Evolutionary conservation across 169 alveolate genomes (phyloP).

Genomic region (Plasmodium chabaudi): DNA sequence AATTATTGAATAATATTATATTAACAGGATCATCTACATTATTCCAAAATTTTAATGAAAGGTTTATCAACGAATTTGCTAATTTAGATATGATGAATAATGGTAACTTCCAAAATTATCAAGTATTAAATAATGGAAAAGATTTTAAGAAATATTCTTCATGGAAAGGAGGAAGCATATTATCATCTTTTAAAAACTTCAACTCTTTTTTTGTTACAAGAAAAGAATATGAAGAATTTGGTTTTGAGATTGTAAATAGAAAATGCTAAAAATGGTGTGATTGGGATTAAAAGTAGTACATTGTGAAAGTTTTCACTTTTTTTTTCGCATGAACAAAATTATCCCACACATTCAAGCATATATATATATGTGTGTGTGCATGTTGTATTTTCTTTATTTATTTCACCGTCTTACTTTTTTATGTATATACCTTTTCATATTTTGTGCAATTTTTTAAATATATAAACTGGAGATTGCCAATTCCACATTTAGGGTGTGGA

Average conservation of each 20-base stretch:
- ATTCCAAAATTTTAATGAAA: conserved; percentile 35
- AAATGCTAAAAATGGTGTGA: conserved; percentile 9
- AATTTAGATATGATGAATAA: conserved; percentile 13
- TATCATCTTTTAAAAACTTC: conserved; percentile 58
- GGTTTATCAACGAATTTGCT: conserved; percentile 50
- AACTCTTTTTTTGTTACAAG: conserved; percentile 66
- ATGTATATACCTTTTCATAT: too few species aligned
- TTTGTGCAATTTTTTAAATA: too few species aligned
- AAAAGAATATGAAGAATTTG: conserved; percentile 55
- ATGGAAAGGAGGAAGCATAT: conserved; percentile 64
- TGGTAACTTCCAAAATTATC: conserved; percentile 6
- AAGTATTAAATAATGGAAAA: conserved; percentile 33
- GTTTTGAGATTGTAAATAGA: conserved; percentile 41
- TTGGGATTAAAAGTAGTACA: too few species aligned
- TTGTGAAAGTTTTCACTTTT: too few species aligned
- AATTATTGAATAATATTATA: conserved; percentile 20
- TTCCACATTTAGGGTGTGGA: too few species aligned
- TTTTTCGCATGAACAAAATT: too few species aligned
- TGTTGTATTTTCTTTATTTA: too few species aligned
- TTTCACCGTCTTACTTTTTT: too few species aligned
- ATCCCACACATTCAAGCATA: too few species aligned
- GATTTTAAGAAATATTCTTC: conserved; percentile 55
- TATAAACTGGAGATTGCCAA: too few species aligned
- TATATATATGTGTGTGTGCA: too few species aligned
- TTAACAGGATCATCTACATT: conserved; percentile 56